phyloP scores from a whole-genome alignment of 2,329 filamentous ascomycete species.

The Phyllosticta citrichinensis region DNA sequence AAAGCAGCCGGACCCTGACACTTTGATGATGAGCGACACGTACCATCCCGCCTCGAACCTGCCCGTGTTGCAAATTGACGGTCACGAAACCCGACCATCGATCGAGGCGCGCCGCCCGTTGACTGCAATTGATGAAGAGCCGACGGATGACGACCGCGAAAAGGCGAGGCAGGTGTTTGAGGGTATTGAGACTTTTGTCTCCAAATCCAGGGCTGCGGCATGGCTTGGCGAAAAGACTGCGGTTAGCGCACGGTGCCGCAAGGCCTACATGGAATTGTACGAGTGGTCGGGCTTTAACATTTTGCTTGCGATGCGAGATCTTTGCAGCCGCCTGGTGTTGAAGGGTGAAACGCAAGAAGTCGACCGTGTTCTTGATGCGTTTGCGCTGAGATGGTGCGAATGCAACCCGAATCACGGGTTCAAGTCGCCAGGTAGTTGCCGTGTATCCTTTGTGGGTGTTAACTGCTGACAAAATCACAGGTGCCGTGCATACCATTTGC shows the following conservation, averaged over 20 bases:
- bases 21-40: conserved; percentile 34
- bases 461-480: conserved; percentile 32
- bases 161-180: conserved; percentile 77
- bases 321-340: conserved; percentile 73
- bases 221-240: conserved; percentile 69
- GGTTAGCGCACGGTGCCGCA: conserved; percentile 44
- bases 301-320: conserved; percentile 62
- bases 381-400: conserved; percentile 82
- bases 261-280: conserved; percentile 87
- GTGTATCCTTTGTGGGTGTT: not conserved
- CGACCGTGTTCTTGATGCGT: conserved; percentile 82
- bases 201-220: conserved; percentile 69
- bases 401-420: conserved; percentile 92
- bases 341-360: conserved; percentile 94
- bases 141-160: conserved; percentile 58
- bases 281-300: conserved; percentile 78
- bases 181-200: conserved; percentile 71
- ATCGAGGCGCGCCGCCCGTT: conserved; percentile 17
- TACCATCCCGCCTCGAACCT: conserved; percentile 39
- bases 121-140: conserved; percentile 24
- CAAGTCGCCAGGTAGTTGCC: conserved; percentile 61
- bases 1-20: conserved; percentile 24
- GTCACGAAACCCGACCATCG: conserved; percentile 29
- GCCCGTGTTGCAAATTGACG: conserved; percentile 42
- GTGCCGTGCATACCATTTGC: conserved; percentile 93